Base-by-base conservation (phyloP, 2,329 filamentous ascomycete genomes). In the Colletotrichum sp. region DNA sequence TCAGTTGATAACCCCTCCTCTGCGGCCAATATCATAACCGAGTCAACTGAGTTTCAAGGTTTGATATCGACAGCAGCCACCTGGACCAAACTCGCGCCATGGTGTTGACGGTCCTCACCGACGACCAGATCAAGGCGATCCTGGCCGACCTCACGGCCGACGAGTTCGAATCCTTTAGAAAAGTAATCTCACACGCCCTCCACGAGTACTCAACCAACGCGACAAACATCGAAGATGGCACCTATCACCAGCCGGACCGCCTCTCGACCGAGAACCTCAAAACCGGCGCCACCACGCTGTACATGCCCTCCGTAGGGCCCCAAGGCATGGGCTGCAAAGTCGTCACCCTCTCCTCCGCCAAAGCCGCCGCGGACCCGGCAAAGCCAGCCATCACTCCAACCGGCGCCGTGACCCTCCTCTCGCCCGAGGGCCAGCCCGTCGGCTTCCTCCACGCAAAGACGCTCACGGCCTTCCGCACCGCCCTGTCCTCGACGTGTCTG, bases 401-500 rank as follows among this genome's bases (percentile, higher is more conserved):
- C 4, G 94, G 94, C 21, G 91, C 93, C 9, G 88, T 96, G 66
- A 94, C 93, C 32, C 86, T 96, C 65, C 94, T 94, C 85, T 87
- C 87, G 0, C 88, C 90, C 3, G 85, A 89, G 26, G 94, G 94
- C 56, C 84, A 87, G 13, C 89, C 94, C 0, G 83, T 91, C 7
- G 95, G 93, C 6, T 88, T 96, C 71, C 85, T 97, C 48, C 93
- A 95, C 79, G 94, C 94, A 18, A 90, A 91, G 75, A 92, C 94
- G 61, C 85, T 96, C 36, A 97, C 95, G 1, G 94, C 94, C 5
- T 97, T 96, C 83, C 92, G 95, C 76, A 97, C 95, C 0, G 94
- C 94, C 1, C 87, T 96, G 13, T 92, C 92, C 2, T 94, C 93
- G 6, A 91, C 93, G 70, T 92, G 93, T 30, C 88, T 95, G 0